Evolutionary conservation across 202 grass and related monocot species (phyloP), one percentile per base, ranked within the genome.

Genomic region (Setaria italica): DNA sequence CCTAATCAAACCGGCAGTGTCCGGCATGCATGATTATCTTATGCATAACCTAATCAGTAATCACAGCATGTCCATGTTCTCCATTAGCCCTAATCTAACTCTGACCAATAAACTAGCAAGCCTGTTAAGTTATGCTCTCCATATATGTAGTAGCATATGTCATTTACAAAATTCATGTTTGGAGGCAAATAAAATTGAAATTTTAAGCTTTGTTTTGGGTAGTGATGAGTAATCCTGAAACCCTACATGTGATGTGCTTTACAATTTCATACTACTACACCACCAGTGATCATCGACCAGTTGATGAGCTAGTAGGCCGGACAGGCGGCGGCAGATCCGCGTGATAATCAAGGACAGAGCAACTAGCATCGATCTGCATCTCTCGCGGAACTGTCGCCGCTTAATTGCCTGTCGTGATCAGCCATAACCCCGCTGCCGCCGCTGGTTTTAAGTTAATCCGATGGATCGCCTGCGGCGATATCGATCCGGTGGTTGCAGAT

Each of bases 401-500:
- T 81, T 81, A 80, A 85, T n/a, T 79, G 54, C 29, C 15, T 35
- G 29, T 84, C 85, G 43, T 58, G 85, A 84, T 75, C 84, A 49
- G 9, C 17, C 19, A 87, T 87, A 60, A 82, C 9, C 32, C 64
- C 54, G 72, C 50, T 47, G 84, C 59, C 39, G 39, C 39, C 39
- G 39, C 39, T 41, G 39, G 39, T 41, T 67, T 50, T 39, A 73
- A 75, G 4, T 41, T 41, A 41, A 41, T 41, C 12, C 11, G 29
- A 33, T 33, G 11, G 59, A 46, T 57, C 46, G 50, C 50, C 59
- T 67, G 47, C 5, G 21, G 47, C 5, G 21, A 59, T 33, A 53
- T 41, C 39, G 5, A 41, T 5, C 42, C 45, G 81, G 89, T 88
- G 78, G 85, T 91, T 84, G 85, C 76, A 84, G 56, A 77, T 87